These are phyloP conservation scores for Erysiphe pisi DNA, from an alignment of 2,329 filamentous ascomycete species.

Conservation along the genomic window DNA sequence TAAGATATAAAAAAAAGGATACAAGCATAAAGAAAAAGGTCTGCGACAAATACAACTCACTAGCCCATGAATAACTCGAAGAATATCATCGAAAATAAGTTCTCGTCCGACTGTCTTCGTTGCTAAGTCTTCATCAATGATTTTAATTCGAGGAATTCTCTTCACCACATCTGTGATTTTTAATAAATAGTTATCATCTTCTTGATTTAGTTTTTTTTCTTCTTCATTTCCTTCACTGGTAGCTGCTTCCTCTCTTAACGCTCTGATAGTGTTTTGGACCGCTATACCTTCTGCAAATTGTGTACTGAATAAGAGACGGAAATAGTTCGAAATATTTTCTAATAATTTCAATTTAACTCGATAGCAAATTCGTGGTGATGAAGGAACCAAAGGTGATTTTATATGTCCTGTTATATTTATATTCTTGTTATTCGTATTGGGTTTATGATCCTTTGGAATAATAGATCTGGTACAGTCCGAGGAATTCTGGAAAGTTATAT, in stretches of 20 bases:
- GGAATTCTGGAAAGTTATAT: slow-evolving; percentile 54
- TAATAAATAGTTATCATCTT: slow-evolving; percentile 42
- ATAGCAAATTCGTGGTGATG: slow-evolving; percentile 40
- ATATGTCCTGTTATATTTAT: slow-evolving; percentile 39
- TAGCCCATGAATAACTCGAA: slow-evolving; percentile 53
- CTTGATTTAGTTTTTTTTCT: slow-evolving; percentile 32
- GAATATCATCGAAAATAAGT: slow-evolving; percentile 54
- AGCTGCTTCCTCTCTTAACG: background rate
- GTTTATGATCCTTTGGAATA: slow-evolving; percentile 37
- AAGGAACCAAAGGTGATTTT: slow-evolving; percentile 31
- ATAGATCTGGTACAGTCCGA: slow-evolving; percentile 43
- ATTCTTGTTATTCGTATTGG: slow-evolving; percentile 32
- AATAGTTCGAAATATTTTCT: slow-evolving; percentile 56
- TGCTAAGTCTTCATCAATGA: slow-evolving; percentile 59
- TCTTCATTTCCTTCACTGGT: background rate
- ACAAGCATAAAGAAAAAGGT: background rate
- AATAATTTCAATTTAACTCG: slow-evolving; percentile 50
- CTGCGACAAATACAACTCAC: slow-evolving; percentile 36
- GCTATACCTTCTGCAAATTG: slow-evolving; percentile 53
- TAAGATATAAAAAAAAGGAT: too few relatives aligned
- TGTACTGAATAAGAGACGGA: slow-evolving; percentile 54
- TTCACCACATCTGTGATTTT: slow-evolving; percentile 42
- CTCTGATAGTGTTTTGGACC: slow-evolving; percentile 44
- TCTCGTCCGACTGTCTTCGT: slow-evolving; percentile 51
- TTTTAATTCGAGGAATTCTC: slow-evolving; percentile 52